Conservation (phyloP, 768 basidiomycete species). For the Kwoniella sp. region DNA sequence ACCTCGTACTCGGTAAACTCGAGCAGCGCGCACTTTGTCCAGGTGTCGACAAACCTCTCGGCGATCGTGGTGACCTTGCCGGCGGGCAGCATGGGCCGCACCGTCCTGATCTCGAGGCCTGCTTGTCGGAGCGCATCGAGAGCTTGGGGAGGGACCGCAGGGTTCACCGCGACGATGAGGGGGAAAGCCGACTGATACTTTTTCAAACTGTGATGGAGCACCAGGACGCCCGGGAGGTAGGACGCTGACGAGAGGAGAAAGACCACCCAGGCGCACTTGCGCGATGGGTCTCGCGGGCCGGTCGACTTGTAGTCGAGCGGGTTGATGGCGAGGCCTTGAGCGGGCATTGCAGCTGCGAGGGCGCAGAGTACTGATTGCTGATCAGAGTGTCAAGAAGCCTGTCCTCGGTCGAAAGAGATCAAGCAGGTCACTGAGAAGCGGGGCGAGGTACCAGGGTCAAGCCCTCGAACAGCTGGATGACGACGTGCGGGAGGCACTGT, state of each 20-base stretch:
- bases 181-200: conserved; percentile 69
- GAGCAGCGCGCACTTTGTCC: conserved; percentile 56
- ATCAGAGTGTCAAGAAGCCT: too few species aligned
- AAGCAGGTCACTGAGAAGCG: too few species aligned
- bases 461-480: too few species aligned
- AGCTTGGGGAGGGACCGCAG: conserved; percentile 55
- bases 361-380: too few species aligned
- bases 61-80: conserved; percentile 24
- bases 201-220: conserved; percentile 72
- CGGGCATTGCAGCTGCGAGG: too few species aligned
- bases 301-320: background rate
- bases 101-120: conserved; percentile 15
- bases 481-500: too few species aligned
- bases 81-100: conserved; percentile 15
- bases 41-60: conserved; percentile 58
- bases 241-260: conserved; percentile 81
- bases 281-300: background rate
- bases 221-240: conserved; percentile 85
- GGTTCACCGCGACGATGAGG: conserved; percentile 70
- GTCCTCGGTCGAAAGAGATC: too few species aligned
- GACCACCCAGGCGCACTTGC: conserved; percentile 54
- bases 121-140: conserved; percentile 10
- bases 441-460: too few species aligned
- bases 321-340: background rate
- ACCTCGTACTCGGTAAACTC: conserved; percentile 46